Base-by-base conservation (phyloP, 257 asterid genomes). In the Solanum rostratum region DNA sequence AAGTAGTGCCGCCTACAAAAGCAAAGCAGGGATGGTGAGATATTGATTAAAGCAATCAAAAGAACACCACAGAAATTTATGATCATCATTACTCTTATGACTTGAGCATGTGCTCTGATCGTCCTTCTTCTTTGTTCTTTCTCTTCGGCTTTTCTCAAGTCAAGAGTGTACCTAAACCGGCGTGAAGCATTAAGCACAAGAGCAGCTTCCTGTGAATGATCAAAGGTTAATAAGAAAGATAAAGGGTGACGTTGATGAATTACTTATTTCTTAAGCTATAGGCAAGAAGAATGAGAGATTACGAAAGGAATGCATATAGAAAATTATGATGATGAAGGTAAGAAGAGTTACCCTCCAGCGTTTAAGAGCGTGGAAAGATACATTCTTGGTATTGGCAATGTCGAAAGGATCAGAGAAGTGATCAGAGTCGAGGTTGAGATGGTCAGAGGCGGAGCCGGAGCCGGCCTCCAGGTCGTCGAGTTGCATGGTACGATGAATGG, bases 81-180 rank as follows among this genome's bases (percentile, higher is more conserved):
- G 59, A 33, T 43, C 55, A 81, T 78, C 69, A 80, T 90, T 93
- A 93, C 98, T 91, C 99, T 85, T 79, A 96, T 92, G 91, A 94
- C 99, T 94, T 96, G 99, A 83, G 99, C 99, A 86, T 96, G 99
- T 54, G 98, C 98, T 88, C 98, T 90, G 84, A 96, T 93, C 96
- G 90, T 91, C 85, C 98, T 70, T 53, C 94, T 88, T 66, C 97
- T 89, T 76, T 88, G 90, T 82, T 96, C 98, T 84, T 91, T 90
- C 81, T 92, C 95, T 73, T 93, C 95, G 33, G 90, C 95, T 86
- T 92, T 94, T 84, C 81, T 90, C 90, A 96, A 89, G 93, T 96
- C 99, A 84, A 96, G 83, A 10, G 99, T 96, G 85, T 96, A 93
- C 82, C 98, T 95, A 85, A 96, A 96, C 39, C 99, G 93, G 7